Base-by-base conservation (phyloP, 2,329 filamentous ascomycete species). In the Onygenales sp. region DNA sequence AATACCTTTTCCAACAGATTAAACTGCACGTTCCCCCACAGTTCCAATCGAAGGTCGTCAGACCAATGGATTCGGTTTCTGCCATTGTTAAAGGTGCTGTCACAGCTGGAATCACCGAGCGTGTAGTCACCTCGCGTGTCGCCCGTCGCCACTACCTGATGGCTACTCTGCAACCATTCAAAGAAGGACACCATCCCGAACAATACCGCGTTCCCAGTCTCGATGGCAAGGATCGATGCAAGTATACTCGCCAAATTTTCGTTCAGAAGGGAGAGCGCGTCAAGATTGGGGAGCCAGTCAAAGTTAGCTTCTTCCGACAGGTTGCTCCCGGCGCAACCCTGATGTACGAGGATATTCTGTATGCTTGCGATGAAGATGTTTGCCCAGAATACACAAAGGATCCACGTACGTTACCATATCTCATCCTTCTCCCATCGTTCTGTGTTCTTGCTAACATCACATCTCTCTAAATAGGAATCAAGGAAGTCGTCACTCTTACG, bases 1-100 rank as follows among this genome's bases (percentile, higher is more conserved):
- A 98, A 73, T 97, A 97, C 69, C 85, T 98, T 56, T 98, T 97
- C 83, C 92, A 97, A 73, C 93, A 98, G 73, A 97, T 98, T 77
- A 96, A 95, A 74, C 84, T 97, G 45, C 93, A 97, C 68, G 93
- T 98, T 2, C 93, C 93, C 39, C 93, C 93, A 8, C 93, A 97
- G 70, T 98, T 96, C 78, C 92, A 97, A 75, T 86, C 88, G 69
- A 97, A 97, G 80, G 93, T 97, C 47, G 92, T 98, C 42, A 85
- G 93, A 52, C 93, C 93, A 53, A 97, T 97, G 93, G 93, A 98
- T 75, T 95, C 93, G 1, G 93, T 98, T 54, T 91, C 93, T 43
- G 93, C 93, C 59, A 98, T 98, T 62, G 93, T 97, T 73, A 97
- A 97, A 76, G 93, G 93, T 61, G 93, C 93, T 52, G 93, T 97